Conservation (phyloP, 306 rosid genomes). For the Rosa lucieae region DNA sequence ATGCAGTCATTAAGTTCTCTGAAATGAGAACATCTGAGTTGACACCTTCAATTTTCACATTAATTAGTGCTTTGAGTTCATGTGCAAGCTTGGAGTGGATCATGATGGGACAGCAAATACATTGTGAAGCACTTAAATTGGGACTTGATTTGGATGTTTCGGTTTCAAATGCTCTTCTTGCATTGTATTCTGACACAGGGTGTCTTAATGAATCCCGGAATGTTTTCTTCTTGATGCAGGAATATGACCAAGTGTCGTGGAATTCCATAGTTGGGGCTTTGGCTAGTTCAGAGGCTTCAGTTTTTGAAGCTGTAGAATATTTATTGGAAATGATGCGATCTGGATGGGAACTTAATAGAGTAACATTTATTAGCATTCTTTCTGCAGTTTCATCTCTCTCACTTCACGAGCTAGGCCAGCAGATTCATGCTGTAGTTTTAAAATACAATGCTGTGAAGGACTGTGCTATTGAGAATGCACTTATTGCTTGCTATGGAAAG, state of each 20-base stretch:
- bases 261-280: slow-evolving; percentile 79
- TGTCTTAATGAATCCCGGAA: slow-evolving; percentile 52
- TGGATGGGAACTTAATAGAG: slow-evolving; percentile 70
- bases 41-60: slow-evolving; percentile 75
- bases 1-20: slow-evolving; percentile 55
- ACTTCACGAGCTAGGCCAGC: slow-evolving; percentile 49
- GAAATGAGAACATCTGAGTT: slow-evolving; percentile 64
- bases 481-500: slow-evolving; percentile 83
- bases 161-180: slow-evolving; percentile 82
- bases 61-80: slow-evolving; percentile 85
- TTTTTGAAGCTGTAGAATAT: slow-evolving; percentile 53
- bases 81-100: slow-evolving; percentile 81
- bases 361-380: slow-evolving; percentile 71
- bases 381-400: slow-evolving; percentile 71
- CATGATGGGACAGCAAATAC: slow-evolving; percentile 66
- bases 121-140: slow-evolving; percentile 63
- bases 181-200: slow-evolving; percentile 70
- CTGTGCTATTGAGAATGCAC: slow-evolving; percentile 71
- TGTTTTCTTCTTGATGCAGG: slow-evolving; percentile 70
- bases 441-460: slow-evolving; percentile 53
- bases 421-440: slow-evolving; percentile 64
- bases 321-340: slow-evolving; percentile 72
- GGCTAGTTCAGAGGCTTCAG: slow-evolving; percentile 54
- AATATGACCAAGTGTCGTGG: slow-evolving; percentile 82
- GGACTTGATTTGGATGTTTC: slow-evolving; percentile 92